Conservation (phyloP, 202 grass and related monocot genomes). For the Setaria viridis region DNA sequence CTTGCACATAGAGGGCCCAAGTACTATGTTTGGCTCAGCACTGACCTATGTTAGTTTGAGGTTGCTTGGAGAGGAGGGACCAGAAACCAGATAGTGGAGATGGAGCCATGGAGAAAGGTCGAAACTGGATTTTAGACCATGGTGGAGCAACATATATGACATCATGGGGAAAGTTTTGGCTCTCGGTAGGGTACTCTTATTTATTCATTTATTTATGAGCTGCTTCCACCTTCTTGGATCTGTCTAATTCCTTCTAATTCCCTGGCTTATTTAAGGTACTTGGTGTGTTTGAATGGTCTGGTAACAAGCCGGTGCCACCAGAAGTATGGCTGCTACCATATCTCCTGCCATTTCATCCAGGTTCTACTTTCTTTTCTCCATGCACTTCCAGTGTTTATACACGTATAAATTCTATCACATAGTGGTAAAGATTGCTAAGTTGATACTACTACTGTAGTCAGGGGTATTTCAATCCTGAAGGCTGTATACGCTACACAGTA, state of each 20-base stretch:
- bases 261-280: conserved; percentile 68
- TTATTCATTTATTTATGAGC: conserved; percentile 18
- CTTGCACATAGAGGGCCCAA: conserved; percentile 90
- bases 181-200: conserved; percentile 53
- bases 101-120: conserved; percentile 85
- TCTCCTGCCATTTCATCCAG: conserved; percentile 82
- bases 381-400: not conserved
- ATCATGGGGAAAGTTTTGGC: conserved; percentile 99
- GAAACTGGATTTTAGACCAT: conserved; percentile 90
- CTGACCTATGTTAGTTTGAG: conserved; percentile 81
- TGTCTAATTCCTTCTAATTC: conserved; percentile 41
- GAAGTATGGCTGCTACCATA: conserved; percentile 94
- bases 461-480: not conserved
- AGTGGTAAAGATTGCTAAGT: conserved; percentile 12
- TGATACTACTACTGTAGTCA: not conserved
- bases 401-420: not conserved
- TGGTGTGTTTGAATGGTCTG: conserved; percentile 97
- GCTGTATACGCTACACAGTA: not conserved
- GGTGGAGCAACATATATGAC: conserved; percentile 81
- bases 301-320: conserved; percentile 93
- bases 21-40: conserved; percentile 96
- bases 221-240: conserved; percentile 35
- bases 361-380: conserved; percentile 32
- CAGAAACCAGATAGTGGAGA: conserved; percentile 52
- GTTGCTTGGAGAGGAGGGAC: conserved; percentile 74